Base-by-base conservation (phyloP, 2,329 filamentous ascomycete genomes). In the Uncinocarpus reesii region DNA sequence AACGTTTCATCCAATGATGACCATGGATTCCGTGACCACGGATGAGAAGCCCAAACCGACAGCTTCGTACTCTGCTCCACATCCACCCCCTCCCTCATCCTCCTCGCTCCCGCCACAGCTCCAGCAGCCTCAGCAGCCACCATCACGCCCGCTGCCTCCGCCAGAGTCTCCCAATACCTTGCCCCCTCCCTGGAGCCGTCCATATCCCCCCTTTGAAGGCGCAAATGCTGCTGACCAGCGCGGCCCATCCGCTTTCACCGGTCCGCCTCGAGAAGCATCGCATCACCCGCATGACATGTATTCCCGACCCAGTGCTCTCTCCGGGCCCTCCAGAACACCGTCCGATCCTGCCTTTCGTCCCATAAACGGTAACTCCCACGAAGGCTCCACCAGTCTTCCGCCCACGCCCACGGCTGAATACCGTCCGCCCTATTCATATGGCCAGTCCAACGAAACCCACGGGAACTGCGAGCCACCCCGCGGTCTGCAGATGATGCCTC, bases 401-500 rank as follows among this genome's bases (percentile, higher is more conserved):
- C 42, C 20, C 13, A 46, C 43, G 20, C 45, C 45, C 15, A 47
- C 45, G 26, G 26, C 45, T 28, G 45, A 47, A 13, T 47, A 47
- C 26, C 45, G 45, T 16, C 26, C 45, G 6, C 26, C 45, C 15
- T 47, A 29, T 18, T 11, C 46, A 13, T 48, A 48, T 1, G 59
- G 58, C 11, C 34, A 32, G 2, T 24, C 32, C 2, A 21, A 10
- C 35, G 62, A 66, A 24, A 50, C 53, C 4, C 58, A 58, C 15
- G 34, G 23, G 18, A 62, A 63, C 41, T 60, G 58, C 3, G 65
- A 67, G 11, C 57, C 56, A 3, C 57, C 58, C 3, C 47, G 44
- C 5, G 50, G 58, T 7, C 54, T 63, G 10, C 62, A 60, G 15
- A 58, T 63, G 20, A 50, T 62, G 6, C 60, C 65, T 7, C 59